Base-by-base conservation (phyloP, 345 rosid genomes). In the Noccaea caerulescens region DNA sequence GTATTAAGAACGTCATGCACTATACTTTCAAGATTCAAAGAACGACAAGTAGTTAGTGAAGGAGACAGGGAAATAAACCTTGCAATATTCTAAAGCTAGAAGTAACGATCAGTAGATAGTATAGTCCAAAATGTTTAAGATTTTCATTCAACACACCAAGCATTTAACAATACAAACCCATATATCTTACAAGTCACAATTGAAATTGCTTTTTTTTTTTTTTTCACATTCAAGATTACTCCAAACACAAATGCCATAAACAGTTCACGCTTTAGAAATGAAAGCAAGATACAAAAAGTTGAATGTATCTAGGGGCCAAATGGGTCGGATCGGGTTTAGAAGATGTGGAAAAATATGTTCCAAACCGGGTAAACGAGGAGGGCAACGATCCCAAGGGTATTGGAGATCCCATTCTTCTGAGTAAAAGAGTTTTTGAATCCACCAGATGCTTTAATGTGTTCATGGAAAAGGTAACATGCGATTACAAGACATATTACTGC, bases 371-470 rank as follows among this genome's bases (percentile, higher is more conserved):
- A 94, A 71, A 87, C 91, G 14, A 91, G 16, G 39, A 94, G 86
- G 42, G 89, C 82, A 65, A 89, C 72, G 71, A 94, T 88, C 8
- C 99, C 98, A 8, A 89, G 1, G 0, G 93, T 91, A 80, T 89
- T 94, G 59, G 98, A 89, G 66, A 91, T 74, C 49, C 98, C 97
- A 57, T 89, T 69, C 64, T 79, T 61, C 41, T 82, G 84, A 5
- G 91, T 91, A 39, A 94, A 85, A 8, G 97, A 79, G 54, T 89
- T 88, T 55, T 90, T 84, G 87, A 94, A 85, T 51, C 99, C 99
- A 8, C 92, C 99, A 3, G 98, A 79, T 14, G 99, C 97, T 45
- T 93, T 84, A 12, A 94, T 84, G 81, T 94, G 97, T 71, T 94
- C 92, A 73, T 94, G 99, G 64, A 94, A 72, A 6, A 91, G 82